Conservation (phyloP, 1,284 basidiomycete species). For the Anthracocystis walkeri region DNA sequence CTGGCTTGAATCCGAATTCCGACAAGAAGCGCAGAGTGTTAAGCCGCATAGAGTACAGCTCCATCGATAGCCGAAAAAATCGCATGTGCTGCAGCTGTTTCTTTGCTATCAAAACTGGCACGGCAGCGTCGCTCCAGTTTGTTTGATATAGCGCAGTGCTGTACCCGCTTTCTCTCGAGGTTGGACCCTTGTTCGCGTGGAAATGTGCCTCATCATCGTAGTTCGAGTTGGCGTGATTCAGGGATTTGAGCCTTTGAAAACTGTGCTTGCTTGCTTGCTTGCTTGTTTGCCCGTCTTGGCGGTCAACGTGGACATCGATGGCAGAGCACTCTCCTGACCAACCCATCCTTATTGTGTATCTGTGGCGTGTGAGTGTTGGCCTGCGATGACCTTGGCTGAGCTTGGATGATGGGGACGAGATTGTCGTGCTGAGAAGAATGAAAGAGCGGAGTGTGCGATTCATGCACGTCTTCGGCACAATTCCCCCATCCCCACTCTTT, state of each 20-base stretch:
- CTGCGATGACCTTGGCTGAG: neutral
- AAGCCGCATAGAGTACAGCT: neutral
- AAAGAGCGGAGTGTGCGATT: too few relatives aligned
- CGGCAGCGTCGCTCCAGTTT: slow-evolving; percentile 39
- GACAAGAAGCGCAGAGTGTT: neutral
- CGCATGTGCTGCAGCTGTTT: too few relatives aligned
- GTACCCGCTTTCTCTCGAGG: neutral
- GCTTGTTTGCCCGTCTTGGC: neutral
- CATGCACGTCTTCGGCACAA: too few relatives aligned
- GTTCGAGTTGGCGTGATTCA: slow-evolving; percentile 6
- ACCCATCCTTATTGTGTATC: neutral
- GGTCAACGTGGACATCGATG: neutral
- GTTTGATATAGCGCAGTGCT: slow-evolving; percentile 18
- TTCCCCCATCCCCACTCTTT: too few relatives aligned
- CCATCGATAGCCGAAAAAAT: too few relatives aligned
- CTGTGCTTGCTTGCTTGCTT: neutral
- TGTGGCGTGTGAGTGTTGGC: too few relatives aligned
- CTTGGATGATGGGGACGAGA: neutral
- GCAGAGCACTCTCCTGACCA: neutral
- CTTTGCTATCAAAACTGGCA: slow-evolving; percentile 36
- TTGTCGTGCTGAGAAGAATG: too few relatives aligned
- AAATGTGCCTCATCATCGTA: neutral
- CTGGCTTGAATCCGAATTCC: slow-evolving; percentile 2
- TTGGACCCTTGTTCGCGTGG: neutral
- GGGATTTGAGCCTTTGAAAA: neutral